These are phyloP conservation scores for Suillus alpinus DNA, from an alignment of 768 basidiomycete species.

Conservation along the genomic window DNA sequence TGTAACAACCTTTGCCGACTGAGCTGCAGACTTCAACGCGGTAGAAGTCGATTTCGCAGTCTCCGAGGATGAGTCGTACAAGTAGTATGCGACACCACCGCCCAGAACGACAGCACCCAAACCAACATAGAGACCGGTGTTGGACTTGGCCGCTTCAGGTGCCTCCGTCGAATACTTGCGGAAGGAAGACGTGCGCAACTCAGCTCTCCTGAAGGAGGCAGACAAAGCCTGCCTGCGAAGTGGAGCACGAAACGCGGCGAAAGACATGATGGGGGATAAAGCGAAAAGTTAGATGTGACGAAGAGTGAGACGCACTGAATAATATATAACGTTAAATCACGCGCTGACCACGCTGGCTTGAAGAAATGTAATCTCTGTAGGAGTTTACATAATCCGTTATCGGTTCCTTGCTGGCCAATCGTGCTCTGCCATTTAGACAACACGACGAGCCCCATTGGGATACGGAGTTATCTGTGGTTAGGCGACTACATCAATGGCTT, in stretches of 20 bases:
- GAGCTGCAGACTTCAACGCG: conserved; percentile 57
- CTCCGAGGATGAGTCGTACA: conserved; percentile 46
- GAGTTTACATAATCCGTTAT: conserved; percentile 9
- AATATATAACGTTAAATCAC: not conserved
- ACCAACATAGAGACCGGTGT: conserved; percentile 55
- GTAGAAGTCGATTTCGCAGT: conserved; percentile 50
- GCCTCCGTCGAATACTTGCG: conserved; percentile 59
- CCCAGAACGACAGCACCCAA: conserved; percentile 57
- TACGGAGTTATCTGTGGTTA: not conserved
- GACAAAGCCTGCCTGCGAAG: conserved; percentile 43
- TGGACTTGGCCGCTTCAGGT: conserved; percentile 47
- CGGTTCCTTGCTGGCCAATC: conserved; percentile 1
- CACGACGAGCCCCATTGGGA: not conserved
- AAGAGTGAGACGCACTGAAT: not conserved
- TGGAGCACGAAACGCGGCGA: conserved; percentile 50
- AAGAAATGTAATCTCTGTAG: not conserved
- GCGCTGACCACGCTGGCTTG: not conserved
- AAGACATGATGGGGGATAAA: conserved; percentile 46
- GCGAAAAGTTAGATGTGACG: not conserved
- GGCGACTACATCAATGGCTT: not conserved
- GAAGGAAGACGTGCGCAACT: conserved; percentile 41
- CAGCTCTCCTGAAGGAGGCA: conserved; percentile 22
- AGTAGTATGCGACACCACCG: conserved; percentile 65
- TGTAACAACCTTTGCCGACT: conserved; percentile 58
- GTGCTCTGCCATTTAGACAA: not conserved